Base-by-base conservation (phyloP, 1,284 basidiomycete species). In the Schizophyllum commune region DNA sequence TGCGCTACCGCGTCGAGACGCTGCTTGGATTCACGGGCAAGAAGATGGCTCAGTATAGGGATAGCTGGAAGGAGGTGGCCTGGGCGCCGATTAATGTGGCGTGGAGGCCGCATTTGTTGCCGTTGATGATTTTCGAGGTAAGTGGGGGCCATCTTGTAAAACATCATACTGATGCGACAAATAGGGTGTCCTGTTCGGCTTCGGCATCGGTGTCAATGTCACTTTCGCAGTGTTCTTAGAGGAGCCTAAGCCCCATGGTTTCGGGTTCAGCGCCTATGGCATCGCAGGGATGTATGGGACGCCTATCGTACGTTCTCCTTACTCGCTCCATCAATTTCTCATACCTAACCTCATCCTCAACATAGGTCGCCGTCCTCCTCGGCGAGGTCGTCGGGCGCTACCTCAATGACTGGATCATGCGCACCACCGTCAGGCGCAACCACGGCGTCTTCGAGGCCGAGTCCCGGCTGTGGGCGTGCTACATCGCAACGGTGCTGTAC, bases 381-480 rank as follows among this genome's bases (percentile, higher is more conserved):
- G 89, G 89, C 52, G 88, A 91, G 69, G 21, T 89, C 1, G 68
- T 83, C 5, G 89, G 88, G 47, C 79, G 85, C 17, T 91, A 81
- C 66, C 68, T 79, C 62, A 89, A 90, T 65, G 88, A 91, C 62
- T 84, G 79, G 76, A 81, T 89, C 54, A 83, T 84, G 77, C 80
- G 79, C 63, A 55, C 70, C 17, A 78, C 75, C 58, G 82, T 88
- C 65, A 74, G 78, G 56, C 74, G 82, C 19, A 86, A 88, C 69
- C 75, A 77, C 0, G 88, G 88, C 65, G 83, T 91, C 34, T 90
- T 90, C 71, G 82, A 86, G 66, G 85, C 89, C 3, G 88, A 90
- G 69, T 80, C 72, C 65, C 84, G 88, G 52, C 74, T 89, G 7
- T 88, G 88, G 88, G 78, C 84, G 1, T 83, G 83, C 63, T 89